Percentiles rank a stretch among this genome's conserved stretches.
phyloP scores from a whole-genome alignment of 371 early-diverging fungal genomes.

The Circinella umbellata region DNA sequence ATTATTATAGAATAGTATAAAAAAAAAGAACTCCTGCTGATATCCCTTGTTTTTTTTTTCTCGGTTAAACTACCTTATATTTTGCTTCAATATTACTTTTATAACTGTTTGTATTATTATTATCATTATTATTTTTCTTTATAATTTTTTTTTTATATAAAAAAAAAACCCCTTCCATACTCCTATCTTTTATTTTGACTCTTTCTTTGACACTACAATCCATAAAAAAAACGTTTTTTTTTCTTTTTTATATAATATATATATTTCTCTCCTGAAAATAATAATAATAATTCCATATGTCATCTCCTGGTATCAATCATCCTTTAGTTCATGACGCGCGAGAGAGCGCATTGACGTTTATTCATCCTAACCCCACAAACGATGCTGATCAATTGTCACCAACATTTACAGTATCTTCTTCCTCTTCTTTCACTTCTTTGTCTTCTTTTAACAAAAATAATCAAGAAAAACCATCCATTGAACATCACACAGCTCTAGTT shows the following conservation, averaged over 20 bases:
- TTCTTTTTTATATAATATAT: constrained; percentile 1
- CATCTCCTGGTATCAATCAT: constrained; percentile 25
- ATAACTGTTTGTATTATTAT: too few relatives aligned
- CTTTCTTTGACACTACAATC: too few relatives aligned
- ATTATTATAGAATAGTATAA: too few relatives aligned
- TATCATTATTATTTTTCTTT: too few relatives aligned
- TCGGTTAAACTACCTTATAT: too few relatives aligned
- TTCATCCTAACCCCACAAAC: constrained; percentile 17
- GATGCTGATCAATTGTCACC: constrained; percentile 12
- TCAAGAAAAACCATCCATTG: background rate
- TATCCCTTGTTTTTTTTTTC: too few relatives aligned
- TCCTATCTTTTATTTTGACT: too few relatives aligned
- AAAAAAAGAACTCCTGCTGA: too few relatives aligned
- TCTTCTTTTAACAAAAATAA: constrained; percentile 4
- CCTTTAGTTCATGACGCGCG: constrained; percentile 23
- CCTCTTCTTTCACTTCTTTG: constrained; percentile 19
- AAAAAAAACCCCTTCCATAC: too few relatives aligned
- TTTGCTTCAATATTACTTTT: too few relatives aligned
- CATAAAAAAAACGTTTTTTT: background rate
- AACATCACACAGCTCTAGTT: background rate
- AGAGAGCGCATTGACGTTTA: constrained; percentile 20
- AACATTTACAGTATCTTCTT: constrained; percentile 15
- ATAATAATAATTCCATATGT: constrained; percentile 12
- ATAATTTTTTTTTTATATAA: too few relatives aligned
- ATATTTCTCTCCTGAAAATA: constrained; percentile 3